Evolutionary conservation across 345 rosid genomes (phyloP).

Genomic region (Melastoma malabathricum): DNA sequence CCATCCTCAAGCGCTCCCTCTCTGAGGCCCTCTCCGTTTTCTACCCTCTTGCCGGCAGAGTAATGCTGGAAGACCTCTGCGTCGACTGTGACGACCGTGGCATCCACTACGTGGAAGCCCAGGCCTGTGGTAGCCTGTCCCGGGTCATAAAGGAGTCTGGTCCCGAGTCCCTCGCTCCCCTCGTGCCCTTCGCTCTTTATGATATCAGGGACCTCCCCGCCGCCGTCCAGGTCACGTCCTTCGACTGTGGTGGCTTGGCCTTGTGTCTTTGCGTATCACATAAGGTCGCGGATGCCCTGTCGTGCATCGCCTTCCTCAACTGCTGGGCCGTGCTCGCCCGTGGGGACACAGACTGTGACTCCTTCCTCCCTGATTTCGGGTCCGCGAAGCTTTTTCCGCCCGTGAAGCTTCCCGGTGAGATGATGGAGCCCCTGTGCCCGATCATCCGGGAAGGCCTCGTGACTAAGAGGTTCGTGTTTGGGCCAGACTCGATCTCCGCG

Average conservation of each 20-base stretch:
- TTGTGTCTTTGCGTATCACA: conserved; percentile 20
- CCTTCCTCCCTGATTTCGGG: conserved; percentile 8
- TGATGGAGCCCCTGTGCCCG: conserved; percentile 1
- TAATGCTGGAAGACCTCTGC: conserved; percentile 5
- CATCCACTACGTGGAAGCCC: conserved; percentile 13
- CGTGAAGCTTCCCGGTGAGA: conserved; percentile 1
- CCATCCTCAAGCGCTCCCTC: conserved; percentile 8
- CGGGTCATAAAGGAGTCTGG: conserved; percentile 17
- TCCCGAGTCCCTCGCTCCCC: conserved; percentile 5
- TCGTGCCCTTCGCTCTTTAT: conserved; percentile 12
- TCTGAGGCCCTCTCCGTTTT: conserved; percentile 8
- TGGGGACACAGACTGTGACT: conserved; percentile 4
- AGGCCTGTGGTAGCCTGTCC: conserved; percentile 9
- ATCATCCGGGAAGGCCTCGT: conserved; percentile 7
- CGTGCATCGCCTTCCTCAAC: conserved; percentile 13
- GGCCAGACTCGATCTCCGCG: conserved; percentile 9
- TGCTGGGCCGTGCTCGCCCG: conserved; percentile 19
- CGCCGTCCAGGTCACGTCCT: conserved; percentile 22
- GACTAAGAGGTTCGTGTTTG: conserved; percentile 26
- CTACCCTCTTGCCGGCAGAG: conserved; percentile 17
- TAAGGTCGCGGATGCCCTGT: conserved; percentile 16
- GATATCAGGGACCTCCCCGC: not conserved
- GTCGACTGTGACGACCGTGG: conserved; percentile 16
- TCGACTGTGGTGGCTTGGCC: conserved; percentile 20
- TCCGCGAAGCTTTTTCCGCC: conserved; percentile 23